Percentiles rank a stretch among this genome's conserved stretches.
phyloP scores from a whole-genome alignment of 257 asterid species.

The Solanum medicagineum region DNA sequence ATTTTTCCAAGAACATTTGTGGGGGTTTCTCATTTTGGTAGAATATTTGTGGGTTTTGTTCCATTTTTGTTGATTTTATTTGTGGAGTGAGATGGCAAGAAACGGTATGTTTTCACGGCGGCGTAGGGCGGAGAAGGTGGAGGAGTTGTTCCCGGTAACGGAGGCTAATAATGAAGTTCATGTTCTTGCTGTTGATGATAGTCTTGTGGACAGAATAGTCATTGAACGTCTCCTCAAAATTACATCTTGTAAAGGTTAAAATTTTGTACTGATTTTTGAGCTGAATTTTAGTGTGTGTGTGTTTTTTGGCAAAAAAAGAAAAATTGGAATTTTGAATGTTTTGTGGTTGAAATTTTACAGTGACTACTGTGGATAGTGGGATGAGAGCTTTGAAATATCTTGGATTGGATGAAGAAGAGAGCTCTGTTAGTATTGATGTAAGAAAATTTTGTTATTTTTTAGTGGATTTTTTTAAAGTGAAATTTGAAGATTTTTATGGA shows the following conservation, averaged over 20 bases:
- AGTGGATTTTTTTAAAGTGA: neutral
- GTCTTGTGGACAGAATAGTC: constrained; percentile 50
- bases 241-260: constrained; percentile 53
- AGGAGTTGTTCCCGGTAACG: constrained; percentile 5
- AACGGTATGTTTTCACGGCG: constrained; percentile 42
- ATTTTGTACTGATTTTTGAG: neutral
- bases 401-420: constrained; percentile 67
- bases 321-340: neutral
- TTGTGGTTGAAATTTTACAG: constrained; percentile 22
- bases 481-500: neutral
- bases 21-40: neutral
- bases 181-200: constrained; percentile 66
- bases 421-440: constrained; percentile 50
- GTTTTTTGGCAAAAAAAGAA: neutral
- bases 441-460: neutral
- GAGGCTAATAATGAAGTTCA: constrained; percentile 35
- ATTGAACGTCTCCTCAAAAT: constrained; percentile 54
- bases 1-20: neutral
- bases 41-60: neutral
- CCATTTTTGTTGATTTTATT: constrained; percentile 5
- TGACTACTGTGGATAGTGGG: constrained; percentile 90
- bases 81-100: constrained; percentile 25
- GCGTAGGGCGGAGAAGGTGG: constrained; percentile 26
- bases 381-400: constrained; percentile 75
- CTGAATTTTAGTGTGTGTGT: no score